Evolutionary conservation across 2,329 filamentous ascomycete genomes (phyloP), one percentile per base, ranked within the genome.

Genomic region (Arthrobotrys sphaeroides): DNA sequence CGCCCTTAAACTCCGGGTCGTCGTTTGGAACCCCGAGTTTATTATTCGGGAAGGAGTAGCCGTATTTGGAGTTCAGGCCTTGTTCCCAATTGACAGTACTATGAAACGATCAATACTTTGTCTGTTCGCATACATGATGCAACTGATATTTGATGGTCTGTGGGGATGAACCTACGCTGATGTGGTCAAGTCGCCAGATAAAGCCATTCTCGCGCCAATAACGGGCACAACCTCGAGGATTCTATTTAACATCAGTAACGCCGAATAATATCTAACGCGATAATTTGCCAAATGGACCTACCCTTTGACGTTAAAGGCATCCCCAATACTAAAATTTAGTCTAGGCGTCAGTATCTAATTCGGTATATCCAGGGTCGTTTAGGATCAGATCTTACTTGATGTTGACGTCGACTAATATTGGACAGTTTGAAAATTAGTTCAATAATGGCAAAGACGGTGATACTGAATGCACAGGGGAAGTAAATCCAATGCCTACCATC

Each of bases 301-400:
- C 65, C 65, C 65, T 68, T 68, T 68, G 65, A 68, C 65, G 40
- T 68, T 68, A 51, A 68, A 68, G 13, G 65, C 65, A 60, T 68
- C 65, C 31, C 65, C 65, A 42, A 68, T 60, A 16, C 65, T 68
- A 68, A 42, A 18, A 42, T 68, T 68, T 51, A 40, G n/a, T 13
- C 20, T 38, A 60, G 3, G 31, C 36, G 51, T 68, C 20, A 68
- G 53, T 60, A 60, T 68, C 16, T 28, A 33, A 68, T 68, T 51
- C n/a, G 28, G 13, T 12, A 42, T 13, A 26, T 24, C 26, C 20
- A 20, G n/a, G 26, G 28, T 22, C 16, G 24, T 28, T 49, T 31
- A n/a, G 42, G 31, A 40, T 68, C 7, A 51, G 0, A 49, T 60
- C 65, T 33, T 68, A 68, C 65, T 68, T 68, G 20, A 68, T 68